Evolutionary conservation across 352 stramenopile species (phyloP).

Genomic region (Pythium aquatile): DNA sequence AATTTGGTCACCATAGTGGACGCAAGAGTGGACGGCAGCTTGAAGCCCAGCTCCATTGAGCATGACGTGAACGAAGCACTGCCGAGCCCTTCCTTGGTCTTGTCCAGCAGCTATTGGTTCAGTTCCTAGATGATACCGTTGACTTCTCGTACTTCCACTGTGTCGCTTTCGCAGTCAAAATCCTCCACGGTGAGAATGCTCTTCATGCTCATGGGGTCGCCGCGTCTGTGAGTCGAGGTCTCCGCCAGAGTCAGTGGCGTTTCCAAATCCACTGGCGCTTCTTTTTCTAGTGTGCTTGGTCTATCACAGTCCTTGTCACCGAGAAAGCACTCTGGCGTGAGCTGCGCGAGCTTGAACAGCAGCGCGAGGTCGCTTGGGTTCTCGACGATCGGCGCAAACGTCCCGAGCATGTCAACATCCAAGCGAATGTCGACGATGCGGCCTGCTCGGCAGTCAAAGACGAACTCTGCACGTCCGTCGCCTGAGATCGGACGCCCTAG

Average conservation of each 20-base stretch:
- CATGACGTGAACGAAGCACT: too few species aligned
- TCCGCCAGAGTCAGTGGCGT: not conserved
- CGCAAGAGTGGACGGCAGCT: constrained; percentile 18
- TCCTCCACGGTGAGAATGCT: not conserved
- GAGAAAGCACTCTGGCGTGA: constrained; percentile 18
- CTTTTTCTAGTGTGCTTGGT: not conserved
- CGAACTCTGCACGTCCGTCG: constrained; percentile 8
- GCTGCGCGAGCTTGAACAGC: constrained; percentile 16
- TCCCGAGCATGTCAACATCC: constrained; percentile 23
- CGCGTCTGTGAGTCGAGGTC: not conserved
- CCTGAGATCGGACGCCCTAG: constrained; percentile 9
- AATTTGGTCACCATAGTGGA: constrained; percentile 15
- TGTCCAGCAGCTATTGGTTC: too few species aligned
- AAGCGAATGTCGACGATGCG: constrained; percentile 10
- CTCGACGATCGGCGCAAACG: constrained; percentile 12
- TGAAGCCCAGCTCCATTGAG: too few species aligned
- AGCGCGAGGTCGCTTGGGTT: constrained; percentile 8
- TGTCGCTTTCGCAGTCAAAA: not conserved
- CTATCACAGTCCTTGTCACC: constrained; percentile 7
- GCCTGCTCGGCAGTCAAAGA: constrained; percentile 12
- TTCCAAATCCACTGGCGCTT: not conserved
- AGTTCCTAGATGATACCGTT: not conserved
- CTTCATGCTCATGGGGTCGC: not conserved
- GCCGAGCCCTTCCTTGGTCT: too few species aligned
- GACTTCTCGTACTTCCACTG: not conserved